Base-by-base conservation (phyloP, 1,284 basidiomycete species). In the Cronartium ribicola region DNA sequence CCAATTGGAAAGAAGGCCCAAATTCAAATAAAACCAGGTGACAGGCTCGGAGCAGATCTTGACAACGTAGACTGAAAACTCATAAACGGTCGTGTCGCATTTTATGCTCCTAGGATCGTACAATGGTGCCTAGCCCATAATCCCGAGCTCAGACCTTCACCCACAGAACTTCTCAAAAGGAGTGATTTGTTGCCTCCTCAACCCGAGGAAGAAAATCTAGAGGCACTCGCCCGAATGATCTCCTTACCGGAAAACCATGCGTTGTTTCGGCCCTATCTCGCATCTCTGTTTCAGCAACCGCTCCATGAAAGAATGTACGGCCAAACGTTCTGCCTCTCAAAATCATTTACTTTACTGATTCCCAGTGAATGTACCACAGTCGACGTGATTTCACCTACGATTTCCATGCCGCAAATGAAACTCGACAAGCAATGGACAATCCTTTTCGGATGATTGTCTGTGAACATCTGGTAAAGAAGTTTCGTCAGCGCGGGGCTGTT, bases 101-200 rank as follows among this genome's bases (percentile, higher is more conserved):
- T 14, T 46, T 14, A 40, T 41, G 29, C 61, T 41, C 43, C 76
- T 20, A 51, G 76, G 88, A 89, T 93, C 76, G 92, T 98, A 68
- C 87, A 85, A 0, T 88, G 87, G 85, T 84, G 97, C 3, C 85
- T 97, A 22, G 87, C 90, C 64, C 94, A 96, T 80, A 88, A 94
- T 77, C 90, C 92, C 0, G 84, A 86, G n/a, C 84, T 86, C 62
- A 86, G 94, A 8, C 94, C 93, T 0, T 73, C 81, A 10, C 80
- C 80, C 4, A 79, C 79, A 51, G 80, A 80, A 69, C 79, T 82
- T 66, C 78, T 82, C 44, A 79, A 79, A 66, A 29, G 29, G 29
- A 80, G 79, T 69, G 79, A 80, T 29, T 77, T 82, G 36, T 78
- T 82, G 8, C 81, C 81, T 37, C 80, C 80, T 20, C 80, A 81